These are phyloP conservation scores for Trapa bicornis DNA, from an alignment of 345 rosid species.

Conservation along the genomic window DNA sequence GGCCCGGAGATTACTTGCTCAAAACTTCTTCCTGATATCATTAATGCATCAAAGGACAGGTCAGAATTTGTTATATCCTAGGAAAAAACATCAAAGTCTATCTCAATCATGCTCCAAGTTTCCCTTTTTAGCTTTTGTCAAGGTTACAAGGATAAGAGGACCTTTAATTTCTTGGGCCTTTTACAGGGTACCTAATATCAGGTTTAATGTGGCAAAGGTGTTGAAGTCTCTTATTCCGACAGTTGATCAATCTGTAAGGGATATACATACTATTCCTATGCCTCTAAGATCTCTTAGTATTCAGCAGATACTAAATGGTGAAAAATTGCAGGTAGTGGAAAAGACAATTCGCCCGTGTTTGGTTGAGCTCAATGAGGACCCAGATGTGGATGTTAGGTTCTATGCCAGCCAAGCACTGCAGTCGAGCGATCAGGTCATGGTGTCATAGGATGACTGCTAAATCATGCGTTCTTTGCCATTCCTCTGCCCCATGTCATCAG, in stretches of 20 bases:
- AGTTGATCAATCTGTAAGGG: constrained; percentile 10
- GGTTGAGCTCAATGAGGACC: constrained; percentile 62
- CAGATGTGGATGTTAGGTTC: constrained; percentile 71
- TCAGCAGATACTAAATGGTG: background rate
- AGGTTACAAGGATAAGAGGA: background rate
- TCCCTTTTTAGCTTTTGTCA: background rate
- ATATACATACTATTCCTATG: background rate
- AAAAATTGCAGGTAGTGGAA: constrained; percentile 46
- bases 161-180: background rate
- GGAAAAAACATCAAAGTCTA: background rate
- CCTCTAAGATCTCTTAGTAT: background rate
- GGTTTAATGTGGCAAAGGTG: constrained; percentile 91
- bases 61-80: constrained; percentile 7
- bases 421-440: constrained; percentile 45
- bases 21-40: constrained; percentile 55
- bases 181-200: constrained; percentile 89
- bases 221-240: constrained; percentile 81
- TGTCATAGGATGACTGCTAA: constrained; percentile 18
- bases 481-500: background rate
- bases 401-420: constrained; percentile 51
- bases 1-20: constrained; percentile 83
- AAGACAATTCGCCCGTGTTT: constrained; percentile 50
- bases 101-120: background rate
- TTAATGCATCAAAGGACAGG: constrained; percentile 86
- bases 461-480: background rate